phyloP scores from a whole-genome alignment of 2,329 filamentous ascomycete genomes.

The Xylariaceae sp. region DNA sequence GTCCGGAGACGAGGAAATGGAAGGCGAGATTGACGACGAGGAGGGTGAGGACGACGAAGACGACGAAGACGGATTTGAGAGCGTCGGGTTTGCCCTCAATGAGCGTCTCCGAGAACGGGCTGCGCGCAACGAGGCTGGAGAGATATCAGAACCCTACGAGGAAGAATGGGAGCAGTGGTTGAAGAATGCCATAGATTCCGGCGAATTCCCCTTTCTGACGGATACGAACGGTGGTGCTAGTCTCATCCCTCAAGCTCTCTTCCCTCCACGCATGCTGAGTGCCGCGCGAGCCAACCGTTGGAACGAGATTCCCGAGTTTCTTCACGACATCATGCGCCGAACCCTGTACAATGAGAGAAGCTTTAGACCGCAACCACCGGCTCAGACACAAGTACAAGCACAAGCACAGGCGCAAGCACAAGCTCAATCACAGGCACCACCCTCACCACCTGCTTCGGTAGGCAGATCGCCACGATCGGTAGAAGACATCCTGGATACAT shows the following conservation, averaged over 20 bases:
- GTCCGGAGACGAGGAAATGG: constrained; percentile 44
- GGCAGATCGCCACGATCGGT: background rate
- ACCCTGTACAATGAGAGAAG: constrained; percentile 40
- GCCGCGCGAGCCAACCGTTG: constrained; percentile 57
- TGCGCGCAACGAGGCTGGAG: constrained; percentile 60
- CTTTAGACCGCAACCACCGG: too few species aligned
- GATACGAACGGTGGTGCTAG: constrained; percentile 39
- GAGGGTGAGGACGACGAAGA: constrained; percentile 51
- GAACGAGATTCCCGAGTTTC: constrained; percentile 55
- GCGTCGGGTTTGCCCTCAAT: constrained; percentile 62
- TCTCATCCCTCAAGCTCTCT: constrained; percentile 36
- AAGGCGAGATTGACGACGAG: constrained; percentile 52
- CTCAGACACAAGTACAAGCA: constrained; percentile 10
- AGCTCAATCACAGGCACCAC: constrained; percentile 9
- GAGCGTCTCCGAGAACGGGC: constrained; percentile 63
- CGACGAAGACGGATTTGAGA: constrained; percentile 52
- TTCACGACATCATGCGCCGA: constrained; percentile 52
- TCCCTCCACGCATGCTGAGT: constrained; percentile 52
- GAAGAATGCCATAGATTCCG: constrained; percentile 66
- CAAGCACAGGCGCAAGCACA: constrained; percentile 11
- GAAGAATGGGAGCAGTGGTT: constrained; percentile 75
- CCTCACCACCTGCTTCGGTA: background rate
- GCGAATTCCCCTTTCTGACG: constrained; percentile 49
- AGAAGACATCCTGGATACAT: too few species aligned
- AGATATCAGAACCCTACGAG: constrained; percentile 58